A percentile compares a stretch with the other conserved stretches of the same genome.
Conservation (phyloP, 1,284 basidiomycete genomes). For the Vanrija humicola region DNA sequence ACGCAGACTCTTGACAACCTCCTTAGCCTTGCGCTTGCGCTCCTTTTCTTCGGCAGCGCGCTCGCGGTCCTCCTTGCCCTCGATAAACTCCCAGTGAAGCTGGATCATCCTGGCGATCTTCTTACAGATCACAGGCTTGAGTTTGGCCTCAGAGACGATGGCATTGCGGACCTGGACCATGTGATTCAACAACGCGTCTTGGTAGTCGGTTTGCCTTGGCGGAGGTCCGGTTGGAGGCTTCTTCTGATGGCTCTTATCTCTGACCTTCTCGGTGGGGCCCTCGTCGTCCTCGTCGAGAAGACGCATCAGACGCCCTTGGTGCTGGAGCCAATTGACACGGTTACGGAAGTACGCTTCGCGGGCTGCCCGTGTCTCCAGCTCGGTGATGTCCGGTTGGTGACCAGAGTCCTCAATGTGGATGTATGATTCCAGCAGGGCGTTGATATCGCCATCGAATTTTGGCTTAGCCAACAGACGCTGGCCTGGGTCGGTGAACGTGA, state of each 20-base stretch:
- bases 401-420: conserved; percentile 55
- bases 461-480: conserved; percentile 59
- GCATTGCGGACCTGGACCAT: conserved; percentile 48
- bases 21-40: conserved; percentile 64
- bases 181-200: conserved; percentile 47
- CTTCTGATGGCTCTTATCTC: conserved; percentile 13
- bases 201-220: conserved; percentile 39
- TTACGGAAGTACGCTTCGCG: conserved; percentile 56
- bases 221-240: conserved; percentile 19
- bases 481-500: conserved; percentile 59
- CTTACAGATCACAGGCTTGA: conserved; percentile 45
- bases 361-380: conserved; percentile 52
- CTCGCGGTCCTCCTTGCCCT: conserved; percentile 61
- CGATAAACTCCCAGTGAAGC: conserved; percentile 70
- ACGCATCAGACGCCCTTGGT: conserved; percentile 44
- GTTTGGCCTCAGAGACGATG: conserved; percentile 45
- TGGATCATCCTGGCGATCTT: conserved; percentile 66
- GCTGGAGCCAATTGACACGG: conserved; percentile 53
- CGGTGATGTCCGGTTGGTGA: conserved; percentile 44
- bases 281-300: conserved; percentile 51
- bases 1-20: conserved; percentile 59
- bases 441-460: conserved; percentile 57
- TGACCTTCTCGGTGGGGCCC: neutral
- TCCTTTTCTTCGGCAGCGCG: conserved; percentile 65
- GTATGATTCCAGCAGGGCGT: conserved; percentile 61